These are phyloP conservation scores for Pyrenophora tritici-repentis DNA, from an alignment of 2,329 filamentous ascomycete species.

Conservation along the genomic window DNA sequence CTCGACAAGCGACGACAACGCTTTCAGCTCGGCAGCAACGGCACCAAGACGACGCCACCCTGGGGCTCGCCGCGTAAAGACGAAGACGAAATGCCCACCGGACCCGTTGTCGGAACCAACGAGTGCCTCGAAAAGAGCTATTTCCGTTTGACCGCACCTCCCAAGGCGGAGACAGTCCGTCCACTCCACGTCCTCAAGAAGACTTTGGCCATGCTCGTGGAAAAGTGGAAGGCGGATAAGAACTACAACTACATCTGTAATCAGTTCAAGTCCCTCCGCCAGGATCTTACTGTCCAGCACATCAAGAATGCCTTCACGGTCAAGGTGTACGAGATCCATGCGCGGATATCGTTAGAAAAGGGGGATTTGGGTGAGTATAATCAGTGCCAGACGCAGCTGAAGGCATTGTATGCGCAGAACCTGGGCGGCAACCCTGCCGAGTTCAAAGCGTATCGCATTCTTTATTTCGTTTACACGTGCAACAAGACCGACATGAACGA, in stretches of 20 bases:
- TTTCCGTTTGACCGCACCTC: conserved; percentile 87
- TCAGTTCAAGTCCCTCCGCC: conserved; percentile 97
- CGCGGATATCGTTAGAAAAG: conserved; percentile 95
- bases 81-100: conserved; percentile 55
- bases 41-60: conserved; percentile 60
- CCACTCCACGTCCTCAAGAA: conserved; percentile 79
- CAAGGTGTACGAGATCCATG: conserved; percentile 95
- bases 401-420: conserved; percentile 84
- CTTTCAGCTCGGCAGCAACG: conserved; percentile 66
- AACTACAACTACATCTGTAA: conserved; percentile 99
- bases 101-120: conserved; percentile 84
- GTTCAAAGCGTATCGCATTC: conserved; percentile 98
- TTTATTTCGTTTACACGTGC: conserved; percentile 99
- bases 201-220: conserved; percentile 85
- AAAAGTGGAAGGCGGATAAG: conserved; percentile 90
- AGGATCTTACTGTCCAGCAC: conserved; percentile 96
- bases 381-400: conserved; percentile 98
- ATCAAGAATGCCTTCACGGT: conserved; percentile 97
- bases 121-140: conserved; percentile 89
- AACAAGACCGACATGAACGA: conserved; percentile 98
- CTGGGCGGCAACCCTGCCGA: conserved; percentile 89
- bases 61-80: conserved; percentile 55
- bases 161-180: conserved; percentile 85
- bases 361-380: conserved; percentile 99
- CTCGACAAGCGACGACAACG: conserved; percentile 88